A percentile compares a stretch with the other conserved stretches of the same genome.
Conservation (phyloP, 1,284 basidiomycete genomes). For the Tilletia indica region DNA sequence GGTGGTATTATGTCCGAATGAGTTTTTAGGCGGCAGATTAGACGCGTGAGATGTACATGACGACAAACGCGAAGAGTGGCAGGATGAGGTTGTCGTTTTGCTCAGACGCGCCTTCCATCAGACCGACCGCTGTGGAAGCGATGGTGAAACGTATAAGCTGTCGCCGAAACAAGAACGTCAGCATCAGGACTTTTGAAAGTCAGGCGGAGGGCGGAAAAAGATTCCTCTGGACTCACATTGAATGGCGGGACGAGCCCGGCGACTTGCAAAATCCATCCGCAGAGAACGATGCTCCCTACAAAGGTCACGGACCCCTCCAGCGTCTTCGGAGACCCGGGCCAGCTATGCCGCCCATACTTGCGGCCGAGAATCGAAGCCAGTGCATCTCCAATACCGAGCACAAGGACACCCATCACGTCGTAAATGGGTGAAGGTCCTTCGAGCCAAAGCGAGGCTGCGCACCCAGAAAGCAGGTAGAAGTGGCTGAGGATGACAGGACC, state of each 20-base stretch:
- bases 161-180: neutral
- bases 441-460: slow-evolving; percentile 88
- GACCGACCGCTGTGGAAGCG: slow-evolving; percentile 32
- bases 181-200: neutral
- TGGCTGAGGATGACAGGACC: slow-evolving; percentile 96
- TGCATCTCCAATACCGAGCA: slow-evolving; percentile 89
- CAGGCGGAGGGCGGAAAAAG: neutral
- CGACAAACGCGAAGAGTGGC: slow-evolving; percentile 47
- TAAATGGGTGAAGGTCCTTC: slow-evolving; percentile 62
- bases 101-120: slow-evolving; percentile 50
- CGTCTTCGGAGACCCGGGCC: slow-evolving; percentile 85
- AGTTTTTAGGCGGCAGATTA: slow-evolving; percentile 11
- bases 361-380: slow-evolving; percentile 89
- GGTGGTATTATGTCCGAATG: neutral
- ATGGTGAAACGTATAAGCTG: slow-evolving; percentile 30
- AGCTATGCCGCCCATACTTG: slow-evolving; percentile 72
- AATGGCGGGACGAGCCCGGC: slow-evolving; percentile 60
- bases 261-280: slow-evolving; percentile 70
- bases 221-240: slow-evolving; percentile 24
- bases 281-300: slow-evolving; percentile 68
- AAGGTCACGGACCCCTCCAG: slow-evolving; percentile 87
- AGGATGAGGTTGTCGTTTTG: slow-evolving; percentile 55
- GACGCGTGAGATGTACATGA: slow-evolving; percentile 34
- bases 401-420: slow-evolving; percentile 83
- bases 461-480: slow-evolving; percentile 93